Percentiles rank a stretch among this genome's conserved stretches.
Evolutionary conservation across 2,329 filamentous ascomycete genomes (phyloP).

Genomic region (Hymenoscyphus fraxineus): DNA sequence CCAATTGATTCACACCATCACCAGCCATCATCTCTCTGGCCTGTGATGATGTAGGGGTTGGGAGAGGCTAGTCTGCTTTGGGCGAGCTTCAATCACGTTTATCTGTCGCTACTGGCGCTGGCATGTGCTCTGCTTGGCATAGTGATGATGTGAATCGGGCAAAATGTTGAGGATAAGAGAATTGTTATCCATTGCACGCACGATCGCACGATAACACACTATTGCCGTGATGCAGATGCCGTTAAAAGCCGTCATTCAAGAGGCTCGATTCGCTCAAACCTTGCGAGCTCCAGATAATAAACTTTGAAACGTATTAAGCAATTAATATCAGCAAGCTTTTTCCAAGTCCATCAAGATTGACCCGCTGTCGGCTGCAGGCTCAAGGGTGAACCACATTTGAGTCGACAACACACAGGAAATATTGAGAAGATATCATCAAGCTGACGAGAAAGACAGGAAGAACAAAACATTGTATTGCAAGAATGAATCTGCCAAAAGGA

Average conservation of each 20-base stretch:
- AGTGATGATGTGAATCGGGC: not conserved
- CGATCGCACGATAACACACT: too few species aligned
- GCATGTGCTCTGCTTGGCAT: not conserved
- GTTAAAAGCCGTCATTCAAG: too few species aligned
- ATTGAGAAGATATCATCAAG: not conserved
- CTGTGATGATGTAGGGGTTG: too few species aligned
- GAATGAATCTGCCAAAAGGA: not conserved
- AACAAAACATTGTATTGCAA: not conserved
- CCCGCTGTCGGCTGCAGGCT: too few species aligned
- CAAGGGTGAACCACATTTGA: too few species aligned
- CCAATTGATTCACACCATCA: conserved; percentile 4
- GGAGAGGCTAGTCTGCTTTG: too few species aligned
- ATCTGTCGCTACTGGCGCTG: not conserved
- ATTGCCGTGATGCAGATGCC: too few species aligned
- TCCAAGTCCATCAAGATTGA: too few species aligned
- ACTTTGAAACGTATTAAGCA: not conserved
- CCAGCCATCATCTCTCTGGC: not conserved
- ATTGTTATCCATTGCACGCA: too few species aligned
- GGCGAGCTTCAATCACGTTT: too few species aligned
- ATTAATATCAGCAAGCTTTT: too few species aligned
- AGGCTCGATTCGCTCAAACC: too few species aligned
- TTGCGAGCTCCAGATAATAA: not conserved
- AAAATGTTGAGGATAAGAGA: not conserved
- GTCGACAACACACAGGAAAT: not conserved
- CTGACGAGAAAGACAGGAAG: not conserved